Evolutionary conservation across 2,329 filamentous ascomycete genomes (phyloP), one percentile per base, ranked within the genome.

Genomic region (Scedosporium boydii): DNA sequence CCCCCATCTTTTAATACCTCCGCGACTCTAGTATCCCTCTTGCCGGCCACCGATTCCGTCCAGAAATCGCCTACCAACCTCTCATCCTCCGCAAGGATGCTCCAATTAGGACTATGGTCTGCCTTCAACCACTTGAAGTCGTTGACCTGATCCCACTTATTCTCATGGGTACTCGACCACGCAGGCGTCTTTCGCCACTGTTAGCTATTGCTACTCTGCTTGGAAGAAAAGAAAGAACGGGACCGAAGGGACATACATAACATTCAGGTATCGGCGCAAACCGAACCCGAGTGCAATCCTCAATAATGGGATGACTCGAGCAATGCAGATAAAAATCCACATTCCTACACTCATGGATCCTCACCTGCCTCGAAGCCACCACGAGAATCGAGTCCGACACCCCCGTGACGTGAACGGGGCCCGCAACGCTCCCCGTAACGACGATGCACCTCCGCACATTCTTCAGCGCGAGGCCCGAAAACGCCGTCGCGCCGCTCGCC

Each of bases 71-170:
- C 83, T 0, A 75, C 67, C 12, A 93, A 75, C 26, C 82, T 81
- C 62, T 87, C 77, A 1, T 78, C 78, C 60, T 85, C 81, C 1
- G 84, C 78, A 23, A 98, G 68, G 2, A 91, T 75, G 41, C 79
- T 84, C 91, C 93, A 99, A 71, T 99, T 93, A 2, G 95, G 95
- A 70, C 91, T 97, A 34, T 85, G 85, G 63, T 90, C 91, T 16
- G 84, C 81, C 74, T 93, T 96, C 66, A 97, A 82, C 95, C 95
- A 98, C 76, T 96, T 96, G 80, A 99, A 99, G 73, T 99, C 95
- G 73, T 98, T 91, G 16, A 98, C 90, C 69, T 95, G 86, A 68
- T 93, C 83, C 91, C 91, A 99, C 69, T 89, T 84, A 71, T 96
- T 93, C 63, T 75, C 75, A 3, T 70, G 60, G 21, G 60, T 62